These are phyloP conservation scores for Canavalia gladiata DNA, from an alignment of 306 rosid species.

Conservation along the genomic window DNA sequence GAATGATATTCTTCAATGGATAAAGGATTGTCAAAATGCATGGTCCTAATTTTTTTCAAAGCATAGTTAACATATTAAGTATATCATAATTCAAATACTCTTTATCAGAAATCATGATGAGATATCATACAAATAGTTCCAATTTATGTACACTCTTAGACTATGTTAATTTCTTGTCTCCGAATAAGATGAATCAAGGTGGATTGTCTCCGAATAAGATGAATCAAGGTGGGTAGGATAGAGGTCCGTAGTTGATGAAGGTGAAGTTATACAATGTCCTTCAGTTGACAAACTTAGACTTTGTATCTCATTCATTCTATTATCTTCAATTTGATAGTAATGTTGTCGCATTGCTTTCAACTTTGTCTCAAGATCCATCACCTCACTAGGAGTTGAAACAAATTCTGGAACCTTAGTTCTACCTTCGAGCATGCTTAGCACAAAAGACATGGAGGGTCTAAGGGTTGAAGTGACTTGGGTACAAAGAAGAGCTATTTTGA, in stretches of 20 bases:
- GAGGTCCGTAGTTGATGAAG: constrained; percentile 11
- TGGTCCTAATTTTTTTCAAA: too few species aligned
- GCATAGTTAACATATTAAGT: too few species aligned
- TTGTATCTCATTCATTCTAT: background rate
- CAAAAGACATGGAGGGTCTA: constrained; percentile 52
- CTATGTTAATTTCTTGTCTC: background rate
- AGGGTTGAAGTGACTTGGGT: constrained; percentile 66
- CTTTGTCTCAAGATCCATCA: constrained; percentile 22
- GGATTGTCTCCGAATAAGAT: background rate
- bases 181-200: background rate
- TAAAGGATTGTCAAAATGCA: too few species aligned
- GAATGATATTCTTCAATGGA: too few species aligned
- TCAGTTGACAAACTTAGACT: background rate
- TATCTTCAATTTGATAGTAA: constrained; percentile 23
- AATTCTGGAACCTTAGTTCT: background rate
- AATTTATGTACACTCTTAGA: background rate
- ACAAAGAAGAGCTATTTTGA: constrained; percentile 65
- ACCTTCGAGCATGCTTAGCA: constrained; percentile 32
- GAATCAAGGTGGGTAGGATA: background rate
- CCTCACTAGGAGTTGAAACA: constrained; percentile 9
- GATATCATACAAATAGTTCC: background rate
- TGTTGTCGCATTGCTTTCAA: constrained; percentile 40
- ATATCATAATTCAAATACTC: too few species aligned
- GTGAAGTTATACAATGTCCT: constrained; percentile 16
- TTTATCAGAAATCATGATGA: too few species aligned